Conservation (phyloP, 2,329 filamentous ascomycete species). For the Penicillium sp. region DNA sequence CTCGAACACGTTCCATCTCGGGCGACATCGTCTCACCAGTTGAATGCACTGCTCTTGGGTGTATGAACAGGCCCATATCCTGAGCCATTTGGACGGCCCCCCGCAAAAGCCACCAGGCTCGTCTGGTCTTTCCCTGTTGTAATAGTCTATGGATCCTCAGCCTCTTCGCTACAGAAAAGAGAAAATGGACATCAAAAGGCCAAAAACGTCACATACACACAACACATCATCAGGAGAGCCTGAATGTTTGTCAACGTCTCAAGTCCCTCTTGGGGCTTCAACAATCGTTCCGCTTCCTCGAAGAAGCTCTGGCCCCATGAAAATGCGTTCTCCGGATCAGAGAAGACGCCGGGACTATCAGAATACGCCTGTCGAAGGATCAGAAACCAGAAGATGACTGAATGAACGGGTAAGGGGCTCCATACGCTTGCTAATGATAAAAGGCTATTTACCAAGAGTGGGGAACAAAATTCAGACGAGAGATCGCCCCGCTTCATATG, state of each 20-base stretch:
- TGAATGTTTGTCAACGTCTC: slow-evolving; percentile 39
- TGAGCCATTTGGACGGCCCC: slow-evolving; percentile 36
- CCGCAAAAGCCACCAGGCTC: slow-evolving; percentile 34
- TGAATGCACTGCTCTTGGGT: slow-evolving; percentile 10
- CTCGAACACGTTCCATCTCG: slow-evolving; percentile 24
- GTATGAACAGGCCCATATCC: slow-evolving; percentile 32
- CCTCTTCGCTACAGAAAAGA: background rate
- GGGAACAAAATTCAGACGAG: slow-evolving; percentile 74
- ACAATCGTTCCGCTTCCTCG: slow-evolving; percentile 38
- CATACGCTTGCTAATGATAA: slow-evolving; percentile 57
- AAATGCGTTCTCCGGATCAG: slow-evolving; percentile 27
- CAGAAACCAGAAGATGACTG: background rate
- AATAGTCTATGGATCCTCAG: slow-evolving; percentile 29
- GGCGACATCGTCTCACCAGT: slow-evolving; percentile 13
- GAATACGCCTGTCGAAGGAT: slow-evolving; percentile 35
- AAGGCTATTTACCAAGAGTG: slow-evolving; percentile 84
- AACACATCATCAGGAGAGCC: slow-evolving; percentile 37
- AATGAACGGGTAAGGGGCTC: background rate
- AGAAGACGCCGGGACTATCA: slow-evolving; percentile 36
- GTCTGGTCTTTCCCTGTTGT: slow-evolving; percentile 28
- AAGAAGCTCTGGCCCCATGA: slow-evolving; percentile 39
- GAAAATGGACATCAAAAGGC: background rate
- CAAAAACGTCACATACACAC: slow-evolving; percentile 26
- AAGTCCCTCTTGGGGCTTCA: slow-evolving; percentile 37
- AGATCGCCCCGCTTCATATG: slow-evolving; percentile 35